Conservation (phyloP, 2,329 filamentous ascomycete genomes). For the Arthrobotrys conoides region DNA sequence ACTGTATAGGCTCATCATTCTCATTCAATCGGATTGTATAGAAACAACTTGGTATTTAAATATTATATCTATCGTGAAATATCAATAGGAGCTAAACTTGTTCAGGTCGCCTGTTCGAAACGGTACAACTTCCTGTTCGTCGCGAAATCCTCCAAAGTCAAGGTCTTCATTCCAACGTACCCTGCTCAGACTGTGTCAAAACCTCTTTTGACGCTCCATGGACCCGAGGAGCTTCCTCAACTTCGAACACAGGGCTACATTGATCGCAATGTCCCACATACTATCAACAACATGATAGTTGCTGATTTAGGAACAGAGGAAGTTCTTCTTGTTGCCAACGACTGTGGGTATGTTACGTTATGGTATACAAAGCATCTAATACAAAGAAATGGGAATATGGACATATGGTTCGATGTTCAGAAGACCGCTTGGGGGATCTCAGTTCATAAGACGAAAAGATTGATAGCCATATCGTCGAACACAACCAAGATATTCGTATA, state of each 20-base stretch:
- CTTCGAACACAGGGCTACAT: constrained; percentile 71
- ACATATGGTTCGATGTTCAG: constrained; percentile 77
- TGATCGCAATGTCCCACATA: constrained; percentile 72
- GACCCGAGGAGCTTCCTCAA: constrained; percentile 67
- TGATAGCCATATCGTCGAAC: constrained; percentile 90
- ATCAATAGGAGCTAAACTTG: not conserved
- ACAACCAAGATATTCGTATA: constrained; percentile 73
- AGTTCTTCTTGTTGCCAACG: constrained; percentile 77
- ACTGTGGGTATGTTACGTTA: constrained; percentile 81
- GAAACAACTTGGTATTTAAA: constrained; percentile 46
- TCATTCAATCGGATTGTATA: constrained; percentile 44
- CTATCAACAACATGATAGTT: constrained; percentile 78
- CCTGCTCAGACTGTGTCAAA: constrained; percentile 70
- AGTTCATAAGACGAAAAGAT: constrained; percentile 82
- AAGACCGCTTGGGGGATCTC: constrained; percentile 89
- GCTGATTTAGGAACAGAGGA: constrained; percentile 79
- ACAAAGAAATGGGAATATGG: constrained; percentile 56
- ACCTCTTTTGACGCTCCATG: constrained; percentile 71
- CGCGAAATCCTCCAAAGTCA: constrained; percentile 73
- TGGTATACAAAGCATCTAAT: constrained; percentile 74
- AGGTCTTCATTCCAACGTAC: constrained; percentile 72
- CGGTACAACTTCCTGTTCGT: constrained; percentile 68
- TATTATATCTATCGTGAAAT: not conserved
- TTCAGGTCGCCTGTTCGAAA: constrained; percentile 63
- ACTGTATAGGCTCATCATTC: constrained; percentile 26